Evolutionary conservation across 108 stramenopile genomes (phyloP).

Genomic region (Fragilaria crotonensis): DNA sequence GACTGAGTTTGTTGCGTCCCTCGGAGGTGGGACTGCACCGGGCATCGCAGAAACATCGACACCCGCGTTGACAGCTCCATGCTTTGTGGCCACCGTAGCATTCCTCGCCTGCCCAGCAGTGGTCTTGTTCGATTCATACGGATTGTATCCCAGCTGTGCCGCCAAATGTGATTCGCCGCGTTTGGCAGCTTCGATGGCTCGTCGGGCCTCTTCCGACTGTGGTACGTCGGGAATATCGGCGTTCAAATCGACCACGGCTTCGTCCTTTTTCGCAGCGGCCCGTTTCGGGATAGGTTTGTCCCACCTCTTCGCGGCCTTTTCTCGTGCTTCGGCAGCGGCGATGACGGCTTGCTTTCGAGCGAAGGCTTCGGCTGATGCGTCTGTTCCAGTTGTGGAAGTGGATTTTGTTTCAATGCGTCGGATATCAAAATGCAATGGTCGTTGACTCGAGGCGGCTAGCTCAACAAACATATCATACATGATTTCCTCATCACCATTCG

Average conservation of each 20-base stretch:
- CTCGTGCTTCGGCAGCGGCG: slow-evolving; percentile 77
- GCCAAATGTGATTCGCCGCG: slow-evolving; percentile 38
- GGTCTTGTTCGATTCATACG: slow-evolving; percentile 60
- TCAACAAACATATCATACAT: slow-evolving; percentile 57
- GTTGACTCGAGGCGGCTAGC: slow-evolving; percentile 31
- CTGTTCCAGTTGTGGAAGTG: background rate
- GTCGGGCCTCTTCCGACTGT: slow-evolving; percentile 40
- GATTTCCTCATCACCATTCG: slow-evolving; percentile 62
- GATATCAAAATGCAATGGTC: slow-evolving; percentile 51
- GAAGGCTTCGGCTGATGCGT: slow-evolving; percentile 44
- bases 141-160: slow-evolving; percentile 70
- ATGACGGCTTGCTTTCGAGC: slow-evolving; percentile 69
- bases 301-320: slow-evolving; percentile 53
- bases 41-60: slow-evolving; percentile 10
- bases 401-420: slow-evolving; percentile 28
- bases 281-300: slow-evolving; percentile 44
- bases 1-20: too few species aligned
- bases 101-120: slow-evolving; percentile 72
- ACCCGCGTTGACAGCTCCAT: slow-evolving; percentile 40
- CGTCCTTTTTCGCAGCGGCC: slow-evolving; percentile 12
- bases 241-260: slow-evolving; percentile 5
- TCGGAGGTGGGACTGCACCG: slow-evolving; percentile 11
- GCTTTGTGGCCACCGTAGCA: slow-evolving; percentile 43
- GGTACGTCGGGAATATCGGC: slow-evolving; percentile 7
- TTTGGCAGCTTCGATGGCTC: slow-evolving; percentile 60